phyloP scores from a whole-genome alignment of 2,329 filamentous ascomycete species.

The Penicillium sp. region DNA sequence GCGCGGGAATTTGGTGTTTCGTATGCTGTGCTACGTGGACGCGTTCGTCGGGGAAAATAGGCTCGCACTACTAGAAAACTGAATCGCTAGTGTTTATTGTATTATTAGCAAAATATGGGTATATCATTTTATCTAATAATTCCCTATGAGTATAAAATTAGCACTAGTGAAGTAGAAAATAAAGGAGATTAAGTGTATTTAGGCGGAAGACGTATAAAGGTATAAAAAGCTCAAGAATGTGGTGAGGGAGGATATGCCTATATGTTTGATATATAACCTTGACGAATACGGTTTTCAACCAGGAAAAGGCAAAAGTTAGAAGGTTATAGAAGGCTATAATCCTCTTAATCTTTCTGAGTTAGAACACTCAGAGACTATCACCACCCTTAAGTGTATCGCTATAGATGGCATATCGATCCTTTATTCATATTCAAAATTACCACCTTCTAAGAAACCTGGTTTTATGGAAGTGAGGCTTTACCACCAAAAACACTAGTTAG shows the following conservation, averaged over 20 bases:
- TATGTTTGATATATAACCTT: conserved; percentile 8
- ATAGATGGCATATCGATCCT: neutral
- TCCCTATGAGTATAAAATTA: neutral
- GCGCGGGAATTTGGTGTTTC: conserved; percentile 4
- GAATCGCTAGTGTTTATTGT: neutral
- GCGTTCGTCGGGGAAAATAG: neutral
- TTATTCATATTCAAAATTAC: neutral
- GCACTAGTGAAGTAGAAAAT: neutral
- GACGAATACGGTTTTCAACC: conserved; percentile 7
- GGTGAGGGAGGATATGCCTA: neutral
- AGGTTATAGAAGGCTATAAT: neutral
- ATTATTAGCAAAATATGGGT: neutral
- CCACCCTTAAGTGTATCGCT: neutral
- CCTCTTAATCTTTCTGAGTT: neutral
- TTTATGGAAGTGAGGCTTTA: neutral
- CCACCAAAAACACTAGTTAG: neutral
- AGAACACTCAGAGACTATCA: neutral
- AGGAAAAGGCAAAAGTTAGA: neutral
- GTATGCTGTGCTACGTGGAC: neutral
- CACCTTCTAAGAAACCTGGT: neutral
- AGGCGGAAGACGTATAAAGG: neutral
- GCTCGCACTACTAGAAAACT: neutral
- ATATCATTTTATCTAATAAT: conserved; percentile 4
- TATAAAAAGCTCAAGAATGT: neutral
- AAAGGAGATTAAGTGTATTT: neutral